These are phyloP conservation scores for Hypoxylon rickii DNA, from an alignment of 495 filamentous ascomycete genomes.

Conservation along the genomic window DNA sequence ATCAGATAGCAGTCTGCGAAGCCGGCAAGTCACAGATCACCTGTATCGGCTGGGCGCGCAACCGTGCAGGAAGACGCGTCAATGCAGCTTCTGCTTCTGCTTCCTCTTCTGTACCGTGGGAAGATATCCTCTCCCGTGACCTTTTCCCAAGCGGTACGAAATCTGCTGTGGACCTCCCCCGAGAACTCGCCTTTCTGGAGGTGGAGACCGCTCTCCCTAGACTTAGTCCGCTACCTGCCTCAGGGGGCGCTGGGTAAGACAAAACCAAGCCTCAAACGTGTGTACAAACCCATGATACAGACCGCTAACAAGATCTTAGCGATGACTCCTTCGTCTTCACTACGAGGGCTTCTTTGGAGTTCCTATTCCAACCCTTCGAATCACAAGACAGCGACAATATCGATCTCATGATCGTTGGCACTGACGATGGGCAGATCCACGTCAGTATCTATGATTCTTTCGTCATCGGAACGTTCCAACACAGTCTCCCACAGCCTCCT, in stretches of 20 bases:
- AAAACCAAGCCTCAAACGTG: no score
- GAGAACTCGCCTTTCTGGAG: constrained; percentile 77
- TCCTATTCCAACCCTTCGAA: constrained; percentile 65
- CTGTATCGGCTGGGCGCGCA: constrained; percentile 75
- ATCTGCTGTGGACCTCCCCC: constrained; percentile 65
- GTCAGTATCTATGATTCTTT: constrained; percentile 91
- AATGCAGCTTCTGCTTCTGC: neutral
- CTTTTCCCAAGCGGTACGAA: constrained; percentile 26
- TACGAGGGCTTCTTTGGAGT: constrained; percentile 70
- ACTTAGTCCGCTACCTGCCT: constrained; percentile 67
- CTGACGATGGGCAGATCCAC: constrained; percentile 77
- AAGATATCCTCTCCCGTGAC: constrained; percentile 46
- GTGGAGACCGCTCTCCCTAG: constrained; percentile 81
- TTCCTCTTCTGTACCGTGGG: constrained; percentile 31
- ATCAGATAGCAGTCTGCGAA: constrained; percentile 61
- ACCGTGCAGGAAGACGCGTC: constrained; percentile 59
- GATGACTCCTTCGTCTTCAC: constrained; percentile 71
- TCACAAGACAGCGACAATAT: constrained; percentile 70
- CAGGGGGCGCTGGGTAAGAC: constrained; percentile 62
- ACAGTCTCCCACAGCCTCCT: constrained; percentile 38
- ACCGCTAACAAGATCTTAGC: constrained; percentile 46
- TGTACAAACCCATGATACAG: no score
- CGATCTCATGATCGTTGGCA: constrained; percentile 80
- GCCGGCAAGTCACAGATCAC: constrained; percentile 53
- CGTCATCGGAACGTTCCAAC: constrained; percentile 70